Evolutionary conservation across 2,329 filamentous ascomycete genomes (phyloP), one percentile per base, ranked within the genome.

Genomic region (Talaromyces marneffei): DNA sequence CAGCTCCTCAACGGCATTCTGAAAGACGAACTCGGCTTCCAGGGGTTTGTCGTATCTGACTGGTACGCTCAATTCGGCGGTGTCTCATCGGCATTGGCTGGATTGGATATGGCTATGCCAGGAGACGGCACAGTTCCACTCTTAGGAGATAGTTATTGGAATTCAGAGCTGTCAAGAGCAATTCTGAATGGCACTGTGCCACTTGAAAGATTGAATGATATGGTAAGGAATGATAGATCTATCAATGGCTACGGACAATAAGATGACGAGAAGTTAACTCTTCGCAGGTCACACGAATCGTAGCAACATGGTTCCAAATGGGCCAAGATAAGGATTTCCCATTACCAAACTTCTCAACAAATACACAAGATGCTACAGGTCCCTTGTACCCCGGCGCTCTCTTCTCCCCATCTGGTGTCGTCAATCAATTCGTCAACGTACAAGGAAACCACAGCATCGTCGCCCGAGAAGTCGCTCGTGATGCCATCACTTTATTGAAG

Each of bases 21-120:
- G 8, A 91, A 91, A 67, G 87, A 88, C 50, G 88, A 91, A 73
- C 79, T 91, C 54, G 87, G 86, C 0, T 91, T 91, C 66, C 87
- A 90, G 66, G 88, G 88, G 68, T 86, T 76, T 66, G 83, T 90
- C 25, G 85, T 90, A 77, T 86, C 84, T 0, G 88, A 91, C 71
- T 91, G 88, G 87, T 73, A 83, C 27, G 84, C 84, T 0, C 85
- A 88, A 60, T 79, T 85, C 59, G 80, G 81, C 0, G 84, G 84
- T 1, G 80, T 87, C 0, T 79, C 78, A 1, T 85, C 84, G 29
- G 84, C 85, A 0, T 73, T 88, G 46, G 80, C 83, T 20, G 87
- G 87, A 0, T 75, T 89, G 1, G 87, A 90, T 65, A 87, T 90
- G 86, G 79, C 82, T 3, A 89, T 89, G 87, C 87, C 87, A 0